Evolutionary conservation across 164 flowering plant species (phyloP), one percentile per base, ranked within the genome.

Genomic region (Magnolia officinalis): DNA sequence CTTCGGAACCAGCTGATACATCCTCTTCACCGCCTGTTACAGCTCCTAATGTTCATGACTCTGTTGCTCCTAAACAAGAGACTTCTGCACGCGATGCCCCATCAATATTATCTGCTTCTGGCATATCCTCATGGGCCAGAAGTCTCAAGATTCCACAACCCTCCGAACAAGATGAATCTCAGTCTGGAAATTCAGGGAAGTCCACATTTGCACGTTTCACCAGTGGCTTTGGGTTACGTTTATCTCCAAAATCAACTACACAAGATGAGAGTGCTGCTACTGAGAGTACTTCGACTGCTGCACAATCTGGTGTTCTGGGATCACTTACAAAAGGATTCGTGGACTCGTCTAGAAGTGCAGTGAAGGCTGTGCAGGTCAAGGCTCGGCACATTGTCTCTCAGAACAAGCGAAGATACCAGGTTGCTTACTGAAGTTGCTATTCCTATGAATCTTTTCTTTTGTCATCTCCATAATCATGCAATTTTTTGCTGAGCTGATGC

Each of bases 311-410:
- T 81, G 84, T 96, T 52, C 61, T 96, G 78, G 99, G 92, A 79
- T 83, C 92, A 65, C 65, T 96, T 50, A 90, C 98, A 4, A 92
- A 86, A 85, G 98, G 99, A 23, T 61, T 94, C 63, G 97, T 92
- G 76, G n/a, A 96, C 80, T 86, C 98, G 68, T 96, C 99, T 37
- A 94, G 76, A 84, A 96, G 78, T 83, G 97, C 97, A 2, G 98
- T 91, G 70, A 94, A 92, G 85, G 98, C 97, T 76, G 98, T 96
- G 80, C 94, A 92, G 82, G 95, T 92, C 78, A 96, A 92, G 88
- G 99, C 99, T 81, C 88, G 99, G 2, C 99, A 94, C 85, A 97
- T 82, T 80, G 99, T 96, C 76, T 96, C 99, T 52, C 99, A 96
- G 80, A 96, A 96, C 74, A 96, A 96, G 80, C 85, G 99, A 73